Conservation (phyloP, 805 yeast genomes). For the Kuraishia hungarica region DNA sequence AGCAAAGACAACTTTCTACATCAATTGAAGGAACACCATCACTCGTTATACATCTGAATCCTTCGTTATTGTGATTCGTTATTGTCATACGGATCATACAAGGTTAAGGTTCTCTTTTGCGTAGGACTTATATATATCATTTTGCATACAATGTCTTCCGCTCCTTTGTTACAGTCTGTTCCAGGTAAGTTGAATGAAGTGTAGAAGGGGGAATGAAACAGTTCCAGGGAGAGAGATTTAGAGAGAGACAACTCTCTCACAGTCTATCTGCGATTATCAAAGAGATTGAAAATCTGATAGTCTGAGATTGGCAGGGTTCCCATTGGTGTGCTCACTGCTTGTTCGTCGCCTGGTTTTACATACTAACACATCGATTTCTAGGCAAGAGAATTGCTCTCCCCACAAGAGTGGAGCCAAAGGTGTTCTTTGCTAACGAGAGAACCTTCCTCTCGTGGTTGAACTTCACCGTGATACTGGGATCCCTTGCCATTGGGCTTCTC, state of each 20-base stretch:
- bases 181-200: conserved; percentile 36
- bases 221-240: neutral
- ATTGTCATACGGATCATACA: neutral
- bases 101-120: conserved; percentile 3
- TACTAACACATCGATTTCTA: conserved; percentile 10
- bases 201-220: no score
- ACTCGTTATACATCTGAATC: no score
- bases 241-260: neutral
- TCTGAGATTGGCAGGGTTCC: no score
- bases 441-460: conserved; percentile 97
- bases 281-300: no score
- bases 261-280: no score
- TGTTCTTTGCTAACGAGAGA: conserved; percentile 97
- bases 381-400: conserved; percentile 95
- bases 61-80: no score
- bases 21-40: no score
- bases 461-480: conserved; percentile 96
- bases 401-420: conserved; percentile 97
- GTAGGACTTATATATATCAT: conserved; percentile 5
- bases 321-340: no score
- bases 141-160: conserved; percentile 44
- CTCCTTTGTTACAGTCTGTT: conserved; percentile 64
- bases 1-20: no score
- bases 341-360: no score
- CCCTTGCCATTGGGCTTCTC: conserved; percentile 89